Evolutionary conservation across 305 asterid genomes (phyloP).

Genomic region (Rubia occidens): DNA sequence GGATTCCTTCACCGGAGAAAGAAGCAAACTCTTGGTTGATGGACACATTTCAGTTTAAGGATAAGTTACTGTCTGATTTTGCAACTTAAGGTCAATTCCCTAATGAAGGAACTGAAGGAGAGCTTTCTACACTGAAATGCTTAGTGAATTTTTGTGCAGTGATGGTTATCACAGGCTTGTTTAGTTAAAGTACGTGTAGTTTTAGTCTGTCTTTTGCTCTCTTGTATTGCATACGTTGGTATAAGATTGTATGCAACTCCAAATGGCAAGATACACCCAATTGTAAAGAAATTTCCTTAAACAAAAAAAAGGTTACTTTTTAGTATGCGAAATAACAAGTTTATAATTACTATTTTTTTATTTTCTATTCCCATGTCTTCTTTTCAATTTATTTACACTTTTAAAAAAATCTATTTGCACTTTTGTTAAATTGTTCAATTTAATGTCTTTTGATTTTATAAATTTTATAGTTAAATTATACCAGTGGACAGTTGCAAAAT

Average conservation of each 20-base stretch:
- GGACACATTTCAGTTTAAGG: constrained; percentile 57
- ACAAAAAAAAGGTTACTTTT: not conserved
- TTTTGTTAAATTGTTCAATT: too few relatives aligned
- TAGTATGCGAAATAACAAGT: not conserved
- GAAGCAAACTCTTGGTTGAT: constrained; percentile 57
- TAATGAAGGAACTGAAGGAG: constrained; percentile 51
- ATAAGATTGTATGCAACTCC: constrained; percentile 25
- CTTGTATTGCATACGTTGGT: constrained; percentile 40
- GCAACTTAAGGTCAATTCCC: constrained; percentile 56
- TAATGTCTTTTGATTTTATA: too few relatives aligned
- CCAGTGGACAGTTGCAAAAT: too few relatives aligned
- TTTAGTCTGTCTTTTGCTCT: constrained; percentile 42
- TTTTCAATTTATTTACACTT: too few relatives aligned
- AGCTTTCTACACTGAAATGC: constrained; percentile 47
- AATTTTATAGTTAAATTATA: too few relatives aligned
- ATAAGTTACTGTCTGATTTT: constrained; percentile 59
- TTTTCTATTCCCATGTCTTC: not conserved
- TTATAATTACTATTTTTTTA: not conserved
- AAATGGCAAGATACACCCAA: not conserved
- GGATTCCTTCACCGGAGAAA: constrained; percentile 52
- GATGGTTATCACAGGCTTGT: constrained; percentile 40
- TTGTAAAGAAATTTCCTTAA: constrained; percentile 10
- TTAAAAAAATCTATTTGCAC: too few relatives aligned
- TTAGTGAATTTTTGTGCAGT: constrained; percentile 43
- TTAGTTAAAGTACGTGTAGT: constrained; percentile 48